Evolutionary conservation across 1,284 basidiomycete genomes (phyloP), one percentile per base, ranked within the genome.

Genomic region (Ustilago nuda): DNA sequence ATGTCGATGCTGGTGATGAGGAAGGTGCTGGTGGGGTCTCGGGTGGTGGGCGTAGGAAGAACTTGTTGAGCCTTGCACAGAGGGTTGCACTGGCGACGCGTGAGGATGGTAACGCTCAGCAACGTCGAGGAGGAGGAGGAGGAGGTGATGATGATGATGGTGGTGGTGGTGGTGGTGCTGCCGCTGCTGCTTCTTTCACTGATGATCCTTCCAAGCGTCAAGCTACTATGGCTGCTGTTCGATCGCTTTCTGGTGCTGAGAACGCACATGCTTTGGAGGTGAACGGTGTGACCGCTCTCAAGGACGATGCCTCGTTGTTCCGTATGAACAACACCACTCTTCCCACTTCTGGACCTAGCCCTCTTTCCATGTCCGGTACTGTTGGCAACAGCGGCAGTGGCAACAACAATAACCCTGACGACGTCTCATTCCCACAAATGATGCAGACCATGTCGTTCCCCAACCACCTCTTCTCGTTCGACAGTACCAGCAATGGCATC

Each of bases 51-150:
- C 62, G 67, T n/a, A 57, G 71, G 53, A 77, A 82, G 66, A 74
- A 81, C 56, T 67, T 83, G 15, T 63, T 82, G 27, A 74, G 76
- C n/a, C 70, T 83, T 23, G 80, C 82, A 11, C 66, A 72, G 61
- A 63, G 77, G 12, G 81, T 83, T 8, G 82, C 82, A 12, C 61
- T 67, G 41, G 82, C 82, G 11, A 68, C 80, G 4, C 54, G 61
- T 12, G 69, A 75, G 36, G 66, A 72, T 13, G 56, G 60, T 32
- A 46, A 41, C 3, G 57, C 54, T 41, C 60, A 60, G 30, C 68
- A 71, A 52, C 51, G 36, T 27, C 23, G 23, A 27, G 23, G 23
- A 27, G 23, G 23, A 3, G 23, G 23, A 23, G 23, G 23, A 23
- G 23, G 23, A n/a, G n/a, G n/a, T n/a, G n/a, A n/a, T n/a, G n/a